These are phyloP conservation scores for Sesbania bispinosa DNA, from an alignment of 306 rosid genomes.

Conservation along the genomic window DNA sequence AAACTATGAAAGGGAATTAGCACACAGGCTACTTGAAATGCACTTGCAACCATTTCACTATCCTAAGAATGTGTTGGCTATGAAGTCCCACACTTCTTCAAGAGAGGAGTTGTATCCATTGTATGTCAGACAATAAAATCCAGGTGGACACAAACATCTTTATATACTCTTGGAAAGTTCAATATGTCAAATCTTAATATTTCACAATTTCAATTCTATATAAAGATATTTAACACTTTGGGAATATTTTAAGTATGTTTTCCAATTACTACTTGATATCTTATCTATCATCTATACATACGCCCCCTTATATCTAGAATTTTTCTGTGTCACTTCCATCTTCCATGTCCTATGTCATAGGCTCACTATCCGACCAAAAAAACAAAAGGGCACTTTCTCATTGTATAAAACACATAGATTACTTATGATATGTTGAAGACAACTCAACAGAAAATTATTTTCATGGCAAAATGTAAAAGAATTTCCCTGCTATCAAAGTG, in stretches of 20 bases:
- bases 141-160: not conserved
- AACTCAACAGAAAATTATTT: not conserved
- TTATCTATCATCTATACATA: too few relatives aligned
- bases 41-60: not conserved
- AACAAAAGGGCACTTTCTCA: too few relatives aligned
- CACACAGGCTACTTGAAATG: not conserved
- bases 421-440: not conserved
- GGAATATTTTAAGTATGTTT: too few relatives aligned
- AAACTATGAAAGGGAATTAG: not conserved
- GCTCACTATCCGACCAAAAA: too few relatives aligned
- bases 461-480: not conserved
- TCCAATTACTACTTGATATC: too few relatives aligned
- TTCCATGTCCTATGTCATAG: too few relatives aligned
- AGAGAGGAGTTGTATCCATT: not conserved
- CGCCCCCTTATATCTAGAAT: too few relatives aligned
- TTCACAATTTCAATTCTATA: too few relatives aligned
- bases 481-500: not conserved
- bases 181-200: too few relatives aligned
- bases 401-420: not conserved
- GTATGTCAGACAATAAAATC: not conserved
- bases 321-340: too few relatives aligned
- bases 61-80: not conserved
- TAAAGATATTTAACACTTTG: too few relatives aligned
- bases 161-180: not conserved
- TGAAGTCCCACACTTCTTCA: not conserved